These are phyloP conservation scores for Margaritispora aquatica DNA, from an alignment of 495 filamentous ascomycete species.

Conservation along the genomic window DNA sequence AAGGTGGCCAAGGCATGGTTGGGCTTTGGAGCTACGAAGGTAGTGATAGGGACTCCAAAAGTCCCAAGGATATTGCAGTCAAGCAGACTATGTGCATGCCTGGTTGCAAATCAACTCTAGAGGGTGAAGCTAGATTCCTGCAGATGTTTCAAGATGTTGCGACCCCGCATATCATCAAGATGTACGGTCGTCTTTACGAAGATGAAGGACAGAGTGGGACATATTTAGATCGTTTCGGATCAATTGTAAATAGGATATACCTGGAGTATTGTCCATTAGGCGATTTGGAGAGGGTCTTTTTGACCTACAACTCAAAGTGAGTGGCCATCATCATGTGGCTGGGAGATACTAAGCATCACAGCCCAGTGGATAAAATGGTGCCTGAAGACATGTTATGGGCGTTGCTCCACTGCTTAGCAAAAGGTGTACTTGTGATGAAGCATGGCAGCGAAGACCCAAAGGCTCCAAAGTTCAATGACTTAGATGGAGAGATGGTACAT, in stretches of 20 bases:
- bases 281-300: neutral
- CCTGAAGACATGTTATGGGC: slow-evolving; percentile 3
- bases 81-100: neutral
- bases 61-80: slow-evolving; percentile 4
- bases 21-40: slow-evolving; percentile 11
- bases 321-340: no score
- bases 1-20: slow-evolving; percentile 7
- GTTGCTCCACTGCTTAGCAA: slow-evolving; percentile 14
- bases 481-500: slow-evolving; percentile 7
- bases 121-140: neutral
- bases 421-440: slow-evolving; percentile 7
- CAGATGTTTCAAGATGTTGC: neutral
- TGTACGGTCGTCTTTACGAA: slow-evolving; percentile 1
- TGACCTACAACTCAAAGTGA: neutral
- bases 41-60: neutral
- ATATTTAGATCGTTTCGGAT: neutral
- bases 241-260: slow-evolving; percentile 4
- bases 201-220: neutral
- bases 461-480: neutral
- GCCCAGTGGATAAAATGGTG: no score
- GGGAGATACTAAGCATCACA: no score
- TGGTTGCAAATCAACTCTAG: neutral
- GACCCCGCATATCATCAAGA: slow-evolving; percentile 3
- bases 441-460: slow-evolving; percentile 2
- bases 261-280: slow-evolving; percentile 8